Percentiles rank a stretch among this genome's conserved stretches.
phyloP scores from a whole-genome alignment of 306 rosid genomes.

The Prunus armeniaca region DNA sequence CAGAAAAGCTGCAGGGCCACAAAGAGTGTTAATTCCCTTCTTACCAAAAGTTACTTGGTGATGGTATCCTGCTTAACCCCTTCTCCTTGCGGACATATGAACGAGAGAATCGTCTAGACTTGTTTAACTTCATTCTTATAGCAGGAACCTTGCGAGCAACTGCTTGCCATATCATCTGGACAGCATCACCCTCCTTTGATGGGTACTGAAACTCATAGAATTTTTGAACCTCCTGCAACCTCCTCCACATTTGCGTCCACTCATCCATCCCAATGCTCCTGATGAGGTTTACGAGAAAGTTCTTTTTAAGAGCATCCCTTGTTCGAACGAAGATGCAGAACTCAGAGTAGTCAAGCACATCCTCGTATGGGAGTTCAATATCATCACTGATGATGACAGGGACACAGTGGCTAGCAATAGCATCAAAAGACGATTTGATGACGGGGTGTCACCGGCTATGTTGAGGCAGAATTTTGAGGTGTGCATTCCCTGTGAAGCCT shows the following conservation, averaged over 20 bases:
- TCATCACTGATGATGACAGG: constrained; percentile 80
- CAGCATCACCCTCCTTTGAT: constrained; percentile 66
- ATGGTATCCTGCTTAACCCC: constrained; percentile 25
- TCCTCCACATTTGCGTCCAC: constrained; percentile 80
- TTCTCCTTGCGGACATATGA: constrained; percentile 17
- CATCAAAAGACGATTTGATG: constrained; percentile 81
- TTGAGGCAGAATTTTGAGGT: constrained; percentile 84
- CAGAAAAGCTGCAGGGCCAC: background rate
- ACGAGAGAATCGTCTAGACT: constrained; percentile 49
- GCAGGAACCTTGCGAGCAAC: constrained; percentile 62
- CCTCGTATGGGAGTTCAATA: constrained; percentile 79
- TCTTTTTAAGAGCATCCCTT: constrained; percentile 57
- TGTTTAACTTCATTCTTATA: constrained; percentile 48
- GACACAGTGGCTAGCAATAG: constrained; percentile 73
- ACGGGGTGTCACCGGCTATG: constrained; percentile 86
- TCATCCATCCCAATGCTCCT: constrained; percentile 53
- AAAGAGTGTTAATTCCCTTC: background rate
- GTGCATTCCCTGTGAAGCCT: constrained; percentile 61
- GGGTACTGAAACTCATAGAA: constrained; percentile 72
- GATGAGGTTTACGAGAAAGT: constrained; percentile 49
- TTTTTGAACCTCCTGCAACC: constrained; percentile 56
- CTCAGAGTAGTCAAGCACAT: constrained; percentile 68
- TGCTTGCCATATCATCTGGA: constrained; percentile 90
- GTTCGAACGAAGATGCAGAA: constrained; percentile 73
- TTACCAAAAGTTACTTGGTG: constrained; percentile 52